Evolutionary conservation across 257 asterid genomes (phyloP).

Genomic region (Verbascum thapsus): DNA sequence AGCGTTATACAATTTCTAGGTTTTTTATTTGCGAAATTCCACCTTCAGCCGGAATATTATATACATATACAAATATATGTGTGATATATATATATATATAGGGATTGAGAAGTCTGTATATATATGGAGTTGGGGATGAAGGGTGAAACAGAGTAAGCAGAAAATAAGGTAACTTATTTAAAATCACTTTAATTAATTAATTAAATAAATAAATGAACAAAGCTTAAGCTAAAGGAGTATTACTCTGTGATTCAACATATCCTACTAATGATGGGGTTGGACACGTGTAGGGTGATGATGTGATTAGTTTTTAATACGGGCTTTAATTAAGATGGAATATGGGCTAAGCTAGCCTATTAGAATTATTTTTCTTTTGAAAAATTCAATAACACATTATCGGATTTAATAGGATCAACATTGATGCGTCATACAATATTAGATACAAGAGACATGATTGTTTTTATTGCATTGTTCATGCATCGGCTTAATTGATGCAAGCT

Average conservation of each 20-base stretch:
- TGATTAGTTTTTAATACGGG: background rate
- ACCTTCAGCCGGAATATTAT: conserved; percentile 20
- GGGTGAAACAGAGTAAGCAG: too few species aligned
- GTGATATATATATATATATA: background rate
- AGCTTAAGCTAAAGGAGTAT: conserved; percentile 2
- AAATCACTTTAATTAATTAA: too few species aligned
- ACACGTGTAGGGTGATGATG: conserved; percentile 48
- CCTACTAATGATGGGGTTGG: conserved; percentile 17
- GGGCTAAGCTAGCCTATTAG: too few species aligned
- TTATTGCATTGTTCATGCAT: too few species aligned
- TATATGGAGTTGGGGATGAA: conserved; percentile 22
- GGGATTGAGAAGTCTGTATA: conserved; percentile 24
- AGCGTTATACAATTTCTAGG: conserved; percentile 35
- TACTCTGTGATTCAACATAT: conserved; percentile 8
- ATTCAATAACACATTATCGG: too few species aligned
- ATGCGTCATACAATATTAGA: too few species aligned
- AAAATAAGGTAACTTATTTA: conserved; percentile 18
- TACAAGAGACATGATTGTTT: too few species aligned
- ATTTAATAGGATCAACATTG: too few species aligned
- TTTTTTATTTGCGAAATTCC: conserved; percentile 28
- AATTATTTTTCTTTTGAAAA: too few species aligned
- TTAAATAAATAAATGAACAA: too few species aligned
- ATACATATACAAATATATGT: conserved; percentile 24
- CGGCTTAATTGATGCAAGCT: too few species aligned
- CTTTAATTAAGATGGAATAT: too few species aligned